Conservation (phyloP, 495 filamentous ascomycete species). For the Paragyromitra xinjiangensis region DNA sequence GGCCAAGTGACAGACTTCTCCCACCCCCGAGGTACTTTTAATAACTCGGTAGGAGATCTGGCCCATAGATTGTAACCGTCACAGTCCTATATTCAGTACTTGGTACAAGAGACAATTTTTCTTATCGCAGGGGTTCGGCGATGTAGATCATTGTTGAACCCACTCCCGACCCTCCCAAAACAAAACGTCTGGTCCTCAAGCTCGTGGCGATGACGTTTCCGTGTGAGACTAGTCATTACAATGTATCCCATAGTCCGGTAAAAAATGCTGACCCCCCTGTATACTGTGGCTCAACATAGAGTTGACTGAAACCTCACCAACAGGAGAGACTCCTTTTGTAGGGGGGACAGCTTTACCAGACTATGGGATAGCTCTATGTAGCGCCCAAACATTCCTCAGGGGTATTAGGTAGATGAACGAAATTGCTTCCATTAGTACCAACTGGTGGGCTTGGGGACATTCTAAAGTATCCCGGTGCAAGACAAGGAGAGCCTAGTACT, state of each 20-base stretch:
- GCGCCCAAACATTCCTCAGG: not conserved
- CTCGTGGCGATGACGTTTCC: not conserved
- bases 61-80: not conserved
- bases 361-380: too few species aligned
- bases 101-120: not conserved
- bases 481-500: too few species aligned
- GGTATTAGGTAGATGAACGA: not conserved
- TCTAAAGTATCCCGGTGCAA: too few species aligned
- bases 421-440: not conserved
- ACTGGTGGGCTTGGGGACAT: too few species aligned
- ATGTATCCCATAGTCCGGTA: not conserved
- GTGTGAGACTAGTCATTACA: not conserved
- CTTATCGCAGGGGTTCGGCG: conserved; percentile 6
- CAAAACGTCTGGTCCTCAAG: not conserved
- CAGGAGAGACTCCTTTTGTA: too few species aligned
- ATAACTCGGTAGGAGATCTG: not conserved
- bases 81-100: not conserved
- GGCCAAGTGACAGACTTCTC: too few species aligned
- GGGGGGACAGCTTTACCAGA: too few species aligned
- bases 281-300: too few species aligned
- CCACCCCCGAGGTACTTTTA: not conserved
- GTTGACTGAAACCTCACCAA: too few species aligned
- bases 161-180: not conserved
- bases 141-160: conserved; percentile 9
- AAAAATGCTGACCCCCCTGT: too few species aligned